Evolutionary conservation across 495 filamentous ascomycete species (phyloP), one percentile per base, ranked within the genome.

Genomic region (Amorphotheca resinae): DNA sequence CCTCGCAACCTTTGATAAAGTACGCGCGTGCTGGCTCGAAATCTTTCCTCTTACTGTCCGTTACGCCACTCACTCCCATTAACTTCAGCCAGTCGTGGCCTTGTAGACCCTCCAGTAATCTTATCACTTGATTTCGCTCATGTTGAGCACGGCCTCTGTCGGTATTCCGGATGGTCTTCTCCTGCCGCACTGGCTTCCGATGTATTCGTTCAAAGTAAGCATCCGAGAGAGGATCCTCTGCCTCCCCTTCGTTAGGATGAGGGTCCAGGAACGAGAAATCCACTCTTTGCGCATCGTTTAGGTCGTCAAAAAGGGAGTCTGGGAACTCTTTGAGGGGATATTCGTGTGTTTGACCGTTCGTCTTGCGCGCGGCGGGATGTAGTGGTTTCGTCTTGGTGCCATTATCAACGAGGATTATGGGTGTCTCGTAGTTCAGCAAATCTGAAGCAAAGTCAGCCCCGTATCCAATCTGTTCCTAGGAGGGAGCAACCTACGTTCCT

Each of bases 41-140:
- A 33, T 77, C 75, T 53, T 82, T 91, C 63, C 80, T 84, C 43
- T 82, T 81, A 36, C 70, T 71, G 49, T 93, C 89, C 7, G 87
- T 86, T 17, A 87, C 74, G 9, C 83, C 82, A 38, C 74, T 84
- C 33, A 96, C 79, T n/a, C 91, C 91, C 79, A 99, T 89, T 1
- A 84, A 70, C 42, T 84, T 80, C 43, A 95, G 66, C 91, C 91
- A 99, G 56, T 95, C 91, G 28, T 77, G 80, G n/a, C 88, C 78
- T 55, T 82, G 79, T 3, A 99, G 71, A 30, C 85, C 86, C 35
- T 91, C 86, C 28, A 95, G 72, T 28, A 95, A 67, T 6, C 87
- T 73, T 41, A 91, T 83, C 28, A 95, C 73, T 51, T 88, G 81
- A 40, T 86, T 78, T 50, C 87, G 84, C 55, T 96, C 87, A 68